Evolutionary conservation across 495 filamentous ascomycete genomes (phyloP).

Genomic region (Trichoderma asperelloides): DNA sequence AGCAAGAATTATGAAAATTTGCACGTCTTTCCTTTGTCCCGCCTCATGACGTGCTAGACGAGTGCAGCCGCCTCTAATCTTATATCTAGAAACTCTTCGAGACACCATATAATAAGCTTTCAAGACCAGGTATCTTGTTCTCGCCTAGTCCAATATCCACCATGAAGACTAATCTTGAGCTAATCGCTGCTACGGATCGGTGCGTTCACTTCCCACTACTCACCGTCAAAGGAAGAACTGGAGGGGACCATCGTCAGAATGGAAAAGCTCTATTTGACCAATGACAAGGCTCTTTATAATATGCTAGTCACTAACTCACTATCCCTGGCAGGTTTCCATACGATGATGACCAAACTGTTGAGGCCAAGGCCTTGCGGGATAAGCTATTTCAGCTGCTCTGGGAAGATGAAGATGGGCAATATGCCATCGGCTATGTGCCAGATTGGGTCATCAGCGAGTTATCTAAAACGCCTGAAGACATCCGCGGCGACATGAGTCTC

Average conservation of each 20-base stretch:
- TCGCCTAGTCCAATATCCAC: conserved; percentile 13
- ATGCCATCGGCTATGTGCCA: conserved; percentile 54
- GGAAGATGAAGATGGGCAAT: conserved; percentile 39
- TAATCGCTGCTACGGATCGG: conserved; percentile 53
- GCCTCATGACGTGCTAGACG: no score
- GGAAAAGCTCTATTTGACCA: neutral
- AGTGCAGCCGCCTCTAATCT: neutral
- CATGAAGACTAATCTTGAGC: conserved; percentile 45
- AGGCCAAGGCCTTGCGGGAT: conserved; percentile 37
- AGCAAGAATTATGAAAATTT: no score
- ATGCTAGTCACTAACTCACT: neutral
- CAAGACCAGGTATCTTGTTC: neutral
- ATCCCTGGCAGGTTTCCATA: conserved; percentile 57
- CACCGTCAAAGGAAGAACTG: neutral
- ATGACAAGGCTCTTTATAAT: neutral
- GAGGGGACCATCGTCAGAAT: no score
- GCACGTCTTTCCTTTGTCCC: no score
- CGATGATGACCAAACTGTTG: conserved; percentile 43
- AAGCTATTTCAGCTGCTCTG: conserved; percentile 47
- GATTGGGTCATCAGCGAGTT: conserved; percentile 50
- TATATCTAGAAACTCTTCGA: neutral
- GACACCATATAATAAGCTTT: neutral
- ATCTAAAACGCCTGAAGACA: conserved; percentile 27
- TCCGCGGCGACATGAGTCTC: conserved; percentile 48
- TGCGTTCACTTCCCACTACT: conserved; percentile 21